Evolutionary conservation across 78 protist species (phyloP).

Genomic region (Tieghemostelium lacteum): DNA sequence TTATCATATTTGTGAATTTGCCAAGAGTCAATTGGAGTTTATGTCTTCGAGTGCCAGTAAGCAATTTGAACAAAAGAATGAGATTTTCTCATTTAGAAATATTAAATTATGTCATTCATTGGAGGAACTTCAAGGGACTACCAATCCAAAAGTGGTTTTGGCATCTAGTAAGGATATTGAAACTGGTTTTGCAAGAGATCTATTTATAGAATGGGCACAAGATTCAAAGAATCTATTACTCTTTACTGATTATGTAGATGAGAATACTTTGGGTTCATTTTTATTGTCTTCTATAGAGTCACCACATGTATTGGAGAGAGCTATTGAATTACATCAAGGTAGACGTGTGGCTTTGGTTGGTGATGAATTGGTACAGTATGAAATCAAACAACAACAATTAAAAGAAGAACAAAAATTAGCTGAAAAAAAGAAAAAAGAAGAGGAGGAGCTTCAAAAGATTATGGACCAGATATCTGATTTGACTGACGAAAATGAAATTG

Average conservation of each 20-base stretch:
- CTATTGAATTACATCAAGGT: slow-evolving; percentile 8
- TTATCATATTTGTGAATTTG: slow-evolving; percentile 75
- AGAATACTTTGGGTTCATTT: slow-evolving; percentile 5
- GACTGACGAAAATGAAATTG: background rate
- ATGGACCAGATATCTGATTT: background rate
- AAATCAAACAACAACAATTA: background rate
- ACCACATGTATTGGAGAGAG: background rate
- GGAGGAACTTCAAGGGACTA: background rate
- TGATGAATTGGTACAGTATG: slow-evolving; percentile 41
- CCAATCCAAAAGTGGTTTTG: slow-evolving; percentile 13
- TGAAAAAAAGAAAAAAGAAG: slow-evolving; percentile 17
- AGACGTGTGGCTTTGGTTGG: slow-evolving; percentile 34
- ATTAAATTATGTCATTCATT: slow-evolving; percentile 24
- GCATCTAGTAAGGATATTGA: slow-evolving; percentile 64
- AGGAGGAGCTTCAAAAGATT: slow-evolving; percentile 14
- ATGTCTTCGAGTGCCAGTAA: slow-evolving; percentile 71
- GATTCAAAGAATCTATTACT: slow-evolving; percentile 42
- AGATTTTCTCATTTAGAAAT: slow-evolving; percentile 46
- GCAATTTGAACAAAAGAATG: slow-evolving; percentile 51
- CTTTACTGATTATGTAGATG: slow-evolving; percentile 27
- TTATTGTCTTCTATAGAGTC: background rate
- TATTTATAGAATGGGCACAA: slow-evolving; percentile 57
- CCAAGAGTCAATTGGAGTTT: slow-evolving; percentile 88
- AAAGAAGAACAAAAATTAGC: slow-evolving; percentile 19
- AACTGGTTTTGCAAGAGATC: slow-evolving; percentile 48